Conservation (phyloP, 1,284 basidiomycete species). For the Earliella scabrosa region DNA sequence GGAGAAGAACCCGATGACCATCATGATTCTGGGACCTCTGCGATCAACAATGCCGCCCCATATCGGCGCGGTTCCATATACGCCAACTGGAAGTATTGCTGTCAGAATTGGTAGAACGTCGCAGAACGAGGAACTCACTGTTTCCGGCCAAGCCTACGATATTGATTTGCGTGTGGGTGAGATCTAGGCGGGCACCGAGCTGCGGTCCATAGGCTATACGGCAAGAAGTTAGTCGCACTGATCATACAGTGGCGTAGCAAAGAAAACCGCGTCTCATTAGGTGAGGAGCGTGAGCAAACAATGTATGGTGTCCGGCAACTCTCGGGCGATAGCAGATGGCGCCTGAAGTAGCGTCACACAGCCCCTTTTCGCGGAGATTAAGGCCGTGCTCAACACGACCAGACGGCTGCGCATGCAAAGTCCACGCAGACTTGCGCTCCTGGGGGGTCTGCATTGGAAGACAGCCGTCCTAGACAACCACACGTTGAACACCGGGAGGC, state of each 20-base stretch:
- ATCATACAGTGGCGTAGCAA: neutral
- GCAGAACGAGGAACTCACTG: constrained; percentile 40
- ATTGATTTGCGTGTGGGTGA: constrained; percentile 79
- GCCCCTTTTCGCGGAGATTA: too few species aligned
- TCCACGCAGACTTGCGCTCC: too few species aligned
- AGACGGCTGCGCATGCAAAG: too few species aligned
- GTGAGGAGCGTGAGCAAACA: neutral
- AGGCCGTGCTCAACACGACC: too few species aligned
- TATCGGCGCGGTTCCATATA: constrained; percentile 62
- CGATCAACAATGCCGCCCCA: constrained; percentile 74
- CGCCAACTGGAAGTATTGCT: constrained; percentile 49
- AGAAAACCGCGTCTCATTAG: neutral
- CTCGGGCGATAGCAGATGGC: too few species aligned
- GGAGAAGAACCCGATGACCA: constrained; percentile 51
- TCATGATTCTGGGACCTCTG: constrained; percentile 59
- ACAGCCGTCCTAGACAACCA: too few species aligned
- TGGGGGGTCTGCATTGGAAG: too few species aligned
- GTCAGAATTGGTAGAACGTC: neutral
- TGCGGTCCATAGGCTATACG: constrained; percentile 79
- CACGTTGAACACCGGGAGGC: too few species aligned
- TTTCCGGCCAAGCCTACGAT: constrained; percentile 74
- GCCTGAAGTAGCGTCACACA: too few species aligned
- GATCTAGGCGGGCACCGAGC: constrained; percentile 67
- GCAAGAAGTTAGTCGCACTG: neutral
- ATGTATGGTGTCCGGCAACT: too few species aligned